Evolutionary conservation across 306 rosid genomes (phyloP).

Genomic region (Begonia loranthoides): DNA sequence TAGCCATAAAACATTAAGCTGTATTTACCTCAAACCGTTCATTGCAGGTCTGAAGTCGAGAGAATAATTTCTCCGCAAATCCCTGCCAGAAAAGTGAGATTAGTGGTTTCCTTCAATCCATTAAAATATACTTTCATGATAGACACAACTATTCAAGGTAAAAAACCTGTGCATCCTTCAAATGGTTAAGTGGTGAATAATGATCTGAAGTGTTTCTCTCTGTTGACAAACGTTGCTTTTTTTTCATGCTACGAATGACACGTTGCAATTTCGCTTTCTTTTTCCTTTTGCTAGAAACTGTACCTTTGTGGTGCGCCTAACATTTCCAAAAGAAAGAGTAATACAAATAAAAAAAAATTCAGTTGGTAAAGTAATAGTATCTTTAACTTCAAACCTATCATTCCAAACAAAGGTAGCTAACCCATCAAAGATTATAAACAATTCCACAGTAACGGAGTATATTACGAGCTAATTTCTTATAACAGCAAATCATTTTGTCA

Average conservation of each 20-base stretch:
- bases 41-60: slow-evolving; percentile 46
- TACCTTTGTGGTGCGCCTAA: slow-evolving; percentile 84
- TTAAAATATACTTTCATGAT: not conserved
- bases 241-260: slow-evolving; percentile 63
- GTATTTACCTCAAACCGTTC: slow-evolving; percentile 67
- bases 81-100: slow-evolving; percentile 37
- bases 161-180: slow-evolving; percentile 77
- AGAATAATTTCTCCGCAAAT: slow-evolving; percentile 73
- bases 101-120: not conserved
- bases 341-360: not conserved
- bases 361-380: not conserved
- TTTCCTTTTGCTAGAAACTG: slow-evolving; percentile 75
- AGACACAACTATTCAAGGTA: slow-evolving; percentile 1
- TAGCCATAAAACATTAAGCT: not conserved
- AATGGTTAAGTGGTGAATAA: slow-evolving; percentile 80
- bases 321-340: slow-evolving; percentile 7
- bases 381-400: not conserved
- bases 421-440: too few relatives aligned
- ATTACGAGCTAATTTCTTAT: too few relatives aligned
- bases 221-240: slow-evolving; percentile 51
- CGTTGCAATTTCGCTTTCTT: slow-evolving; percentile 77
- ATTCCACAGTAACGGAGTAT: too few relatives aligned
- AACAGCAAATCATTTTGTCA: too few relatives aligned
- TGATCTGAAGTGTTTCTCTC: slow-evolving; percentile 31
- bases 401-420: too few relatives aligned